phyloP scores from a whole-genome alignment of 2,329 filamentous ascomycete genomes.

The Emydomyces testavorans region DNA sequence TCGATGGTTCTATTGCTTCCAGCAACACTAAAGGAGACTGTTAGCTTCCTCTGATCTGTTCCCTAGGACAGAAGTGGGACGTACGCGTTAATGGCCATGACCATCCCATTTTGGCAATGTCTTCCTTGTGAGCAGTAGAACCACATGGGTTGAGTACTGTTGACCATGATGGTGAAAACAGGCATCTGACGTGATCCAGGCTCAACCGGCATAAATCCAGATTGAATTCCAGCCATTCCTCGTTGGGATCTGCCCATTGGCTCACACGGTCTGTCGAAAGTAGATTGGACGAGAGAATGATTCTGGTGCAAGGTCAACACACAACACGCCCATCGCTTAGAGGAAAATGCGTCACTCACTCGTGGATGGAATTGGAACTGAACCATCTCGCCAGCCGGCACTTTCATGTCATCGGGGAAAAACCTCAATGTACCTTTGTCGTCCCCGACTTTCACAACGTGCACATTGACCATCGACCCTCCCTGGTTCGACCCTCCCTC shows the following conservation, averaged over 20 bases:
- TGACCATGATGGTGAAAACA: constrained; percentile 60
- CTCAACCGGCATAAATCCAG: constrained; percentile 42
- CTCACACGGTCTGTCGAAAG: constrained; percentile 58
- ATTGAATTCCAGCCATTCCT: constrained; percentile 49
- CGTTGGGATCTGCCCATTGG: constrained; percentile 46
- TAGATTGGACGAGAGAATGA: constrained; percentile 59
- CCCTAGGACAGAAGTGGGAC: constrained; percentile 23
- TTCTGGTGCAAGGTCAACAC: constrained; percentile 37
- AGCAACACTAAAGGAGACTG: constrained; percentile 1
- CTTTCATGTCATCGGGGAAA: constrained; percentile 54
- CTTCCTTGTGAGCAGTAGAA: constrained; percentile 62
- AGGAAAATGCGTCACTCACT: constrained; percentile 21
- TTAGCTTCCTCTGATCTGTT: neutral
- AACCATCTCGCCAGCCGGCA: constrained; percentile 45
- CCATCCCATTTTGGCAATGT: constrained; percentile 67
- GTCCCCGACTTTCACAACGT: constrained; percentile 55
- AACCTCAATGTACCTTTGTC: constrained; percentile 46
- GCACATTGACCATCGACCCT: constrained; percentile 32
- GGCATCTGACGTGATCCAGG: constrained; percentile 43
- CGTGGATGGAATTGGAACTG: constrained; percentile 43
- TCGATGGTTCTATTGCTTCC: constrained; percentile 11
- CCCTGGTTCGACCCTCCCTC: neutral
- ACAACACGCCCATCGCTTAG: neutral
- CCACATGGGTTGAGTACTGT: constrained; percentile 61
- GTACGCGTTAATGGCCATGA: constrained; percentile 65